Evolutionary conservation across 2,329 filamentous ascomycete genomes (phyloP), one percentile per base, ranked within the genome.

Genomic region (Aspergillus ruber): DNA sequence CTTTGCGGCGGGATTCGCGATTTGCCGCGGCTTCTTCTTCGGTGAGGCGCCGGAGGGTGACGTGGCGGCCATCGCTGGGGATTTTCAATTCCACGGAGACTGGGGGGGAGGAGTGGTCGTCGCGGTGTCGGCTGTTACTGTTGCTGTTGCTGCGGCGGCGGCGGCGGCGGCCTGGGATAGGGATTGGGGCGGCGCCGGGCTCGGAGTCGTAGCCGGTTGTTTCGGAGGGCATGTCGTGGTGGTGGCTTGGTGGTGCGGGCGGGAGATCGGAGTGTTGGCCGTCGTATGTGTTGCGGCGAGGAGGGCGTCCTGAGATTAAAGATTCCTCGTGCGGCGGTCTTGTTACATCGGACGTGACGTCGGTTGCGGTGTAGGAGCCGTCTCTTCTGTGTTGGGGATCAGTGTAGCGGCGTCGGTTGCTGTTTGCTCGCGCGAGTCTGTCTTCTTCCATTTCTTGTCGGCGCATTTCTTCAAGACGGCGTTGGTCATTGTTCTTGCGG

Each of bases 381-480:
- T 64, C 56, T 35, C 59, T 50, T 53, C 64, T 56, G 48, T 60
- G 50, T 51, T 60, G 62, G 23, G 64, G 66, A 42, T 63, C 63
- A 2, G 84, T 84, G 61, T 90, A 86, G 51, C 81, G 88, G 56
- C 82, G 80, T n/a, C 78, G 74, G 27, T 77, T 77, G 32, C 79
- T 80, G 50, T 78, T 75, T 46, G 69, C 69, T 56, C 78, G 72
- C 42, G 74, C 72, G 23, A 79, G 56, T 20, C 72, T 70, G 57
- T 81, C 78, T 42, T 80, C 69, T 53, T 78, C 77, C 20, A 71
- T 63, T 50, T 78, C 75, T 51, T 74, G 74, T 50, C 68, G 71
- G 45, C 72, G 72, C 48, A 78, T 65, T 40, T 73, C 73, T 44
- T 77, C 79, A 4, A 86, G 78, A 18, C 81, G 79, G 45, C 81